phyloP scores from a whole-genome alignment of 2,329 filamentous ascomycete species.

The Colletotrichum plurivorum region DNA sequence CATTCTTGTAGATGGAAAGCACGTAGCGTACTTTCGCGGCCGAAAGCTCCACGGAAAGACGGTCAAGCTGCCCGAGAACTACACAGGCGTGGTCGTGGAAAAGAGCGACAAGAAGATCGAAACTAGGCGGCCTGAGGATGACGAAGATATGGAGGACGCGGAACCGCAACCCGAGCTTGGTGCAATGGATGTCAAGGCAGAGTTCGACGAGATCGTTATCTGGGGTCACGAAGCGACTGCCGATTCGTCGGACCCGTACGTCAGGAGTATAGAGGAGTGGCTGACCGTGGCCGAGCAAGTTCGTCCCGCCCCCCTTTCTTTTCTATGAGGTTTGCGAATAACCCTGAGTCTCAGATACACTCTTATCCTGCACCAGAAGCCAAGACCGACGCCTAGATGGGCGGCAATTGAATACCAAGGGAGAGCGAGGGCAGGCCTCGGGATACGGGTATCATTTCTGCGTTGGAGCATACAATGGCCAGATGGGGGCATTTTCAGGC shows the following conservation, averaged over 20 bases:
- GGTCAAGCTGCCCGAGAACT: conserved; percentile 78
- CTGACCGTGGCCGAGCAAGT: conserved; percentile 79
- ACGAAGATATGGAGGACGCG: conserved; percentile 60
- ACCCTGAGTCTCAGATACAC: conserved; percentile 49
- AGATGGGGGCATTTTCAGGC: not conserved
- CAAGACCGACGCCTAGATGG: conserved; percentile 15
- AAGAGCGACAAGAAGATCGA: conserved; percentile 54
- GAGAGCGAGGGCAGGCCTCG: not conserved
- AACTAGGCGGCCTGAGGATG: conserved; percentile 49
- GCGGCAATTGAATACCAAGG: not conserved
- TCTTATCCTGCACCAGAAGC: conserved; percentile 45
- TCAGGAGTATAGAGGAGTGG: conserved; percentile 86
- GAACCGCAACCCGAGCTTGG: conserved; percentile 59
- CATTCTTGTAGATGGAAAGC: conserved; percentile 60
- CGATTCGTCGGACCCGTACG: conserved; percentile 77
- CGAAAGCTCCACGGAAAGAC: conserved; percentile 80
- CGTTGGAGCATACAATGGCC: not conserved
- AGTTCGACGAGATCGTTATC: conserved; percentile 83
- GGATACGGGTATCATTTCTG: not conserved
- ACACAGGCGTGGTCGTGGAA: conserved; percentile 74
- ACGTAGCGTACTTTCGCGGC: conserved; percentile 81
- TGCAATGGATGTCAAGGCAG: conserved; percentile 72
- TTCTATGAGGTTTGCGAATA: conserved; percentile 23
- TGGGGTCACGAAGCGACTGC: conserved; percentile 85
- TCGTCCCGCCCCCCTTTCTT: conserved; percentile 43